phyloP scores from a whole-genome alignment of 768 basidiomycete species.

The Ephemerocybe angulata region DNA sequence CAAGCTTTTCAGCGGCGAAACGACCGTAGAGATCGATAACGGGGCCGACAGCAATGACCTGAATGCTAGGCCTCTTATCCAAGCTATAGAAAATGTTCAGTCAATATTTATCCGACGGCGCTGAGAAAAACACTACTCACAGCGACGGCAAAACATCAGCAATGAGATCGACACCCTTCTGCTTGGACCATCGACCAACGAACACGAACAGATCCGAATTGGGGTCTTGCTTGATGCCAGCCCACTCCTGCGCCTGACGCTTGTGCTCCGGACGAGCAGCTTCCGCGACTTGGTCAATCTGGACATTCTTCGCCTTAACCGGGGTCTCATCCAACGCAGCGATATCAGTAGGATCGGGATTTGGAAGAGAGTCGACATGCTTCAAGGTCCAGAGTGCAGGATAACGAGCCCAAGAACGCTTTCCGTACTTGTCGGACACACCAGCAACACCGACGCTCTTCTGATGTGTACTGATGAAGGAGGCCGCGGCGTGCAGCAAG shows the following conservation, averaged over 20 bases:
- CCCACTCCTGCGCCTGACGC: constrained; percentile 94
- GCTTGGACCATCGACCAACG: constrained; percentile 97
- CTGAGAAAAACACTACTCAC: constrained; percentile 40
- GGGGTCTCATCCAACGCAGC: constrained; percentile 85
- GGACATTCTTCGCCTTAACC: constrained; percentile 62
- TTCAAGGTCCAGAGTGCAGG: constrained; percentile 95
- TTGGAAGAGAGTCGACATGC: constrained; percentile 92
- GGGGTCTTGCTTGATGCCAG: constrained; percentile 87
- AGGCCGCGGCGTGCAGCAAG: constrained; percentile 87
- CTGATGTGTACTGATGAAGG: constrained; percentile 89
- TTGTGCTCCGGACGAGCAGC: constrained; percentile 89
- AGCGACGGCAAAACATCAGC: constrained; percentile 92
- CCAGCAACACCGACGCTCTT: constrained; percentile 93
- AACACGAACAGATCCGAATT: constrained; percentile 90
- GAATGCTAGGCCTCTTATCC: constrained; percentile 82
- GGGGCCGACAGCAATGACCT: constrained; percentile 86
- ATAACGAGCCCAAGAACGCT: constrained; percentile 95
- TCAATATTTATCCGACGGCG: not conserved
- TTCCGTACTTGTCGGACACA: constrained; percentile 97
- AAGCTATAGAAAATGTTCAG: constrained; percentile 43
- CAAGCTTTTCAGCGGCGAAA: constrained; percentile 92
- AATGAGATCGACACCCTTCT: constrained; percentile 96
- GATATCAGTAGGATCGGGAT: constrained; percentile 93
- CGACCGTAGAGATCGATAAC: constrained; percentile 95
- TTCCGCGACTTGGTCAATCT: constrained; percentile 78